Percentiles rank a stretch among this genome's conserved stretches.
phyloP scores from a whole-genome alignment of 257 asterid genomes.

The Vinca minor region DNA sequence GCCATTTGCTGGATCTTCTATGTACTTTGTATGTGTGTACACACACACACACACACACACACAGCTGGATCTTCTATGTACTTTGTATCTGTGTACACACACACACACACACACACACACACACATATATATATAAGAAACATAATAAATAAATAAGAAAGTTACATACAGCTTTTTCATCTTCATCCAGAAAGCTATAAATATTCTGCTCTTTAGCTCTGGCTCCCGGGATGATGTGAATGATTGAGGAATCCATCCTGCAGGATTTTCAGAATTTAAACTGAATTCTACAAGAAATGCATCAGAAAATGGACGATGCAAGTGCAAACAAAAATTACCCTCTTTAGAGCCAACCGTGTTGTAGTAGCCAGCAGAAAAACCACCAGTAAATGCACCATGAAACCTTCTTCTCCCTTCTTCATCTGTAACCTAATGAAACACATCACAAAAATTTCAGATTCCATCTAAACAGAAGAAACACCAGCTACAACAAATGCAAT shows the following conservation, averaged over 20 bases:
- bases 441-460: neutral
- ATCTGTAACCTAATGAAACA: constrained; percentile 55
- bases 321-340: constrained; percentile 35
- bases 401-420: constrained; percentile 96
- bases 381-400: constrained; percentile 98
- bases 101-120: no score
- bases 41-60: no score
- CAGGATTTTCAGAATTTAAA: constrained; percentile 5
- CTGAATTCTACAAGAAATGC: neutral
- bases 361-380: constrained; percentile 85
- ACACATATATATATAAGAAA: no score
- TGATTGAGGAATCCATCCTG: constrained; percentile 91
- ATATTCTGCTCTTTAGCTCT: constrained; percentile 61
- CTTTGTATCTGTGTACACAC: no score
- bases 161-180: constrained; percentile 74
- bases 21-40: neutral
- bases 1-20: neutral
- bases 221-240: constrained; percentile 87
- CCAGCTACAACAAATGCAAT: neutral
- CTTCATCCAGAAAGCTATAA: constrained; percentile 71
- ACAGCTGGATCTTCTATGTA: no score
- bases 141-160: no score
- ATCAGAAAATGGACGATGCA: neutral
- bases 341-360: constrained; percentile 88
- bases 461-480: neutral